Base-by-base conservation (phyloP, 1,139 yeast species). In the Sugiyamaella japonica region DNA sequence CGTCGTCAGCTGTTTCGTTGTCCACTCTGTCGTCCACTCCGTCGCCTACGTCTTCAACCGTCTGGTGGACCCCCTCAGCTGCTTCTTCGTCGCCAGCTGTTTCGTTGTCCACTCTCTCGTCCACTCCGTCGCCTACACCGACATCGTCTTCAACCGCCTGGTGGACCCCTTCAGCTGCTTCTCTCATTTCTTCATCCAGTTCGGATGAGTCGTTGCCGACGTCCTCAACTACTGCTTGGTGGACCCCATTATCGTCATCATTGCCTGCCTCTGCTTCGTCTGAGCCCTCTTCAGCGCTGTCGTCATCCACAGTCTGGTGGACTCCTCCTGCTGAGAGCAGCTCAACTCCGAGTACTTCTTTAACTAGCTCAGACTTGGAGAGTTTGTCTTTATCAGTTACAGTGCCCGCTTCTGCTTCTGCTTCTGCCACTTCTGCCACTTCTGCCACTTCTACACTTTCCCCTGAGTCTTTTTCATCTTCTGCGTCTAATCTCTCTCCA, bases 391-490 rank as follows among this genome's bases (percentile, higher is more conserved):
- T 20, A n/a, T n/a, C n/a, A n/a, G n/a, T n/a, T 29, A 29, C 56
- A 16, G 29, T 56, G 13, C 34, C 59, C 15, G 43, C 49, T 17
- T 9, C 40, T 16, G 9, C 28, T 15, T 4, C 42, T 28, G 37
- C 50, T 31, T 28, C 50, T 9, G 38, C 38, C 4, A 31, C 46
- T n/a, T 15, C 48, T 34, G 36, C 52, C 5, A 28, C 52, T 15
- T 37, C 56, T 28, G n/a, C 51, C 42, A 37, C 43, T 17, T 20
- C 31, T 40, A 20, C 57, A 25, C 20, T 50, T 31, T 47, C 57
- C 17, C 7, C 47, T 20, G 20, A 44, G 3, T 20, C 48, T n/a
- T 40, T n/a, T n/a, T n/a, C 52, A n/a, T 43, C 54, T 38, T 5
- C 10, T 5, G 34, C 6, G 25, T 20, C 25, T 3, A 20, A 3